Evolutionary conservation across 805 yeast species (phyloP).

Genomic region (Saccharomycopsis microspora): DNA sequence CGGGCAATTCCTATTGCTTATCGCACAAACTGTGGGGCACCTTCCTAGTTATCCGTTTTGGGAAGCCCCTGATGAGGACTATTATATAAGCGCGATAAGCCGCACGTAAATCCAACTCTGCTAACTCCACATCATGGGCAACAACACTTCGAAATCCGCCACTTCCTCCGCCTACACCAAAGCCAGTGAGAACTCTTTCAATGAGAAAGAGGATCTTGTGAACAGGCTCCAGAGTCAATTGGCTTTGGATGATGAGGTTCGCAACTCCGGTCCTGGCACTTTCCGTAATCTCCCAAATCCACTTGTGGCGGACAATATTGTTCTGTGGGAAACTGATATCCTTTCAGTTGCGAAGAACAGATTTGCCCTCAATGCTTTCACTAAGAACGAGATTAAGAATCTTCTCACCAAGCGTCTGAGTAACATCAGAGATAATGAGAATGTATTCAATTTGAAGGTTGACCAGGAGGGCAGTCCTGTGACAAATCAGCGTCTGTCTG

Average conservation of each 20-base stretch:
- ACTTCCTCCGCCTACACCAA: neutral
- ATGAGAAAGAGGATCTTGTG: constrained; percentile 7
- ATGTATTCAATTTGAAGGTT: constrained; percentile 32
- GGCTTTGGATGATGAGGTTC: constrained; percentile 3
- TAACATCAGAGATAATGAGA: constrained; percentile 17
- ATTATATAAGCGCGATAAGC: no score
- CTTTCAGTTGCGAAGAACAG: constrained; percentile 36
- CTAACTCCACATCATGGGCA: constrained; percentile 5
- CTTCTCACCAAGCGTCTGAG: constrained; percentile 8
- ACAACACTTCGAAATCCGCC: constrained; percentile 2
- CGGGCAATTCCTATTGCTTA: no score
- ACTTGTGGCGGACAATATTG: constrained; percentile 24
- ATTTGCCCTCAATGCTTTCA: constrained; percentile 43
- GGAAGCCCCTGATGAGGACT: no score
- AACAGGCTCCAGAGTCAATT: constrained; percentile 12
- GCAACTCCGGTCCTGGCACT: constrained; percentile 11
- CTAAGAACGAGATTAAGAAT: constrained; percentile 24
- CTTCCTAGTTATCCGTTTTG: no score
- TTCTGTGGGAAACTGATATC: constrained; percentile 35
- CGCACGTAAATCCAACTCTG: neutral
- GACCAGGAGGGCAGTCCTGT: constrained; percentile 49
- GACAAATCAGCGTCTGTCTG: constrained; percentile 64
- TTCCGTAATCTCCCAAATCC: constrained; percentile 20
- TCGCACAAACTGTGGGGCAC: no score
- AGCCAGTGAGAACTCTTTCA: neutral